Percentiles rank a stretch among this genome's conserved stretches.
Conservation (phyloP, 768 basidiomycete genomes). For the Cytidiella melzeri region DNA sequence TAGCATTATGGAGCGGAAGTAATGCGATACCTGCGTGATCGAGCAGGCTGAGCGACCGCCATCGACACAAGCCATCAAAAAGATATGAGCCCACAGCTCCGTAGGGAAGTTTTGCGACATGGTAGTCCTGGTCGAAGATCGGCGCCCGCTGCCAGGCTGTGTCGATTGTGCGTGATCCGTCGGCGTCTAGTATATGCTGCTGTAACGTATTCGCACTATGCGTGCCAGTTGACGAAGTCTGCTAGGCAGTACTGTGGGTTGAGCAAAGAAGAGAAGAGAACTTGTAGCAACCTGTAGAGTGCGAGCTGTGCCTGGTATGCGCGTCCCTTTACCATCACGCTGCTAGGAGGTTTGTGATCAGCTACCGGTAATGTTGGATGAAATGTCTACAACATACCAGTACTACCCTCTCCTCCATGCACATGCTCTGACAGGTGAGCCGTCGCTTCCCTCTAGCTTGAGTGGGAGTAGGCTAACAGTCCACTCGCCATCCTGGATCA, state of each 20-base stretch:
- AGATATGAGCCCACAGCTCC: constrained; percentile 9
- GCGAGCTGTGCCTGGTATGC: too few relatives aligned
- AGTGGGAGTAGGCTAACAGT: constrained; percentile 55
- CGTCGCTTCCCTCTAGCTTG: constrained; percentile 51
- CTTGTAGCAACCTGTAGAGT: too few relatives aligned
- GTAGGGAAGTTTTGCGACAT: constrained; percentile 7
- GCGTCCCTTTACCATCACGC: too few relatives aligned
- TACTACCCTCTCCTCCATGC: constrained; percentile 29
- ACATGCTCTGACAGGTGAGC: constrained; percentile 63
- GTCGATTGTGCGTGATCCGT: too few relatives aligned
- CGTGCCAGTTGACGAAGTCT: too few relatives aligned
- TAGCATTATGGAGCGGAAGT: constrained; percentile 7
- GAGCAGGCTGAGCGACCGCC: constrained; percentile 8
- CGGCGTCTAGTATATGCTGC: too few relatives aligned
- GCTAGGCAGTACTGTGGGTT: too few relatives aligned
- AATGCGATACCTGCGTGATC: constrained; percentile 5
- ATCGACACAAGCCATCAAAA: constrained; percentile 5
- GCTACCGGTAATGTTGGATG: too few relatives aligned
- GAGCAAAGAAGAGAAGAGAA: too few relatives aligned
- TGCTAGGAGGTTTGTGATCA: too few relatives aligned
- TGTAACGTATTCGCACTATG: too few relatives aligned
- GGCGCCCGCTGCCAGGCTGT: background rate
- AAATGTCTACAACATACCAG: too few relatives aligned
- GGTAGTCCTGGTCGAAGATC: background rate
- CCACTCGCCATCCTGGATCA: constrained; percentile 30